Evolutionary conservation across 768 basidiomycete species (phyloP).

Genomic region (Cyclocybe cylindracea): DNA sequence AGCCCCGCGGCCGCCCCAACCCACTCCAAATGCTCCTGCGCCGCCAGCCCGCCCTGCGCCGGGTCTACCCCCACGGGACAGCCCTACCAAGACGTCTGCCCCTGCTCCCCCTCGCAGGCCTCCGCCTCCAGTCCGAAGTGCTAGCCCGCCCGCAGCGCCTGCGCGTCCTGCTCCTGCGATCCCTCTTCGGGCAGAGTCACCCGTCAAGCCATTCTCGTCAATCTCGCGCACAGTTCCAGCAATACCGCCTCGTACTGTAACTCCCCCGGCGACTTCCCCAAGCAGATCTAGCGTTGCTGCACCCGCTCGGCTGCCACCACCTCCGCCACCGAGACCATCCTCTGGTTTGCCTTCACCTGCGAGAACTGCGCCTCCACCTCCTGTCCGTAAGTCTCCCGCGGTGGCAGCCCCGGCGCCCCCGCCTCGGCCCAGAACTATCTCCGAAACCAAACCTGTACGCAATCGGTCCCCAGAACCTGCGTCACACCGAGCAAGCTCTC

Average conservation of each 20-base stretch:
- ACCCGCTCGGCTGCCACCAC: conserved; percentile 26
- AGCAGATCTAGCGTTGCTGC: conserved; percentile 20
- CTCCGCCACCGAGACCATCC: conserved; percentile 25
- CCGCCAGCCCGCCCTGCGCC: conserved; percentile 35
- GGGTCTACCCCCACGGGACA: conserved; percentile 37
- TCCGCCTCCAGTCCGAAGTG: conserved; percentile 34
- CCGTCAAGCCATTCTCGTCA: conserved; percentile 26
- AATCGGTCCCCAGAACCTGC: conserved; percentile 14
- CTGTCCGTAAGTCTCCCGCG: conserved; percentile 35
- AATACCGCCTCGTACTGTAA: conserved; percentile 35
- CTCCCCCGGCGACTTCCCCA: conserved; percentile 25
- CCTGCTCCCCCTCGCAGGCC: conserved; percentile 43
- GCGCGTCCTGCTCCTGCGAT: conserved; percentile 43
- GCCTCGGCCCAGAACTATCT: conserved; percentile 24
- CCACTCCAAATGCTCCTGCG: conserved; percentile 29
- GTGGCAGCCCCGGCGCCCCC: conserved; percentile 30
- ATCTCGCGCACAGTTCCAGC: conserved; percentile 29
- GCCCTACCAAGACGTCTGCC: conserved; percentile 27
- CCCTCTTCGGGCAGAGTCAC: conserved; percentile 39
- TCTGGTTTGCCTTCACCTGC: conserved; percentile 22
- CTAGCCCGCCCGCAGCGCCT: conserved; percentile 34
- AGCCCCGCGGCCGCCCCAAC: conserved; percentile 33
- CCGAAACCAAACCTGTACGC: conserved; percentile 18
- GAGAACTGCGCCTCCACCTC: conserved; percentile 39
- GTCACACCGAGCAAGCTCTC: conserved; percentile 16